Conservation (phyloP, 345 rosid species). For the Noccaea caerulescens region DNA sequence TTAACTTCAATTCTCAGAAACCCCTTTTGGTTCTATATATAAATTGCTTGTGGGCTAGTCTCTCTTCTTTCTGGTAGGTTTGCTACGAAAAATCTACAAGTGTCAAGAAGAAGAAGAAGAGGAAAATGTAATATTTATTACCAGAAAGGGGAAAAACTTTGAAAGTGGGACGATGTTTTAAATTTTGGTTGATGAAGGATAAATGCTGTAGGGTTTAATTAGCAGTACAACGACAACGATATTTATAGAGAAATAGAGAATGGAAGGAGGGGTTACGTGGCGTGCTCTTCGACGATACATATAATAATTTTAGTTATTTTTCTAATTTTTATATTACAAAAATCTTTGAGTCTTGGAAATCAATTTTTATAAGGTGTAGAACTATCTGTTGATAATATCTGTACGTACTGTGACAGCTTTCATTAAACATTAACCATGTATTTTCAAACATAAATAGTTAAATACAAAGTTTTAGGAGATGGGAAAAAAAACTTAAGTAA, state of each 20-base stretch:
- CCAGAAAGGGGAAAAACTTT: background rate
- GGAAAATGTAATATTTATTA: background rate
- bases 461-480: slow-evolving; percentile 6
- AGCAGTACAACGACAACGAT: slow-evolving; percentile 19
- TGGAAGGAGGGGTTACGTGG: slow-evolving; percentile 33
- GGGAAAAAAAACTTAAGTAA: slow-evolving; percentile 14
- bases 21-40: slow-evolving; percentile 5
- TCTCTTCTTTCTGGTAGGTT: slow-evolving; percentile 16
- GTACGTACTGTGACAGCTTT: slow-evolving; percentile 8
- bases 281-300: background rate
- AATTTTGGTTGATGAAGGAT: background rate
- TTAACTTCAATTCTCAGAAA: slow-evolving; percentile 5
- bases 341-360: background rate
- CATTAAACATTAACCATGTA: background rate
- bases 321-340: background rate
- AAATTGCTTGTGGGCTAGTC: slow-evolving; percentile 9
- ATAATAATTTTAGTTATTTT: background rate
- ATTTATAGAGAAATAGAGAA: slow-evolving; percentile 31
- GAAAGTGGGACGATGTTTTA: slow-evolving; percentile 12
- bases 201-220: slow-evolving; percentile 36
- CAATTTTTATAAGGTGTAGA: slow-evolving; percentile 13
- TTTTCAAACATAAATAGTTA: slow-evolving; percentile 1
- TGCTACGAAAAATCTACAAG: slow-evolving; percentile 28
- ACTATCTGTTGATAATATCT: slow-evolving; percentile 7
- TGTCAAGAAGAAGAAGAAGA: slow-evolving; percentile 30